Percentiles rank a stretch among this genome's conserved stretches.
Evolutionary conservation across 441 rosid species (phyloP).

Genomic region (Mallotus japonicus): DNA sequence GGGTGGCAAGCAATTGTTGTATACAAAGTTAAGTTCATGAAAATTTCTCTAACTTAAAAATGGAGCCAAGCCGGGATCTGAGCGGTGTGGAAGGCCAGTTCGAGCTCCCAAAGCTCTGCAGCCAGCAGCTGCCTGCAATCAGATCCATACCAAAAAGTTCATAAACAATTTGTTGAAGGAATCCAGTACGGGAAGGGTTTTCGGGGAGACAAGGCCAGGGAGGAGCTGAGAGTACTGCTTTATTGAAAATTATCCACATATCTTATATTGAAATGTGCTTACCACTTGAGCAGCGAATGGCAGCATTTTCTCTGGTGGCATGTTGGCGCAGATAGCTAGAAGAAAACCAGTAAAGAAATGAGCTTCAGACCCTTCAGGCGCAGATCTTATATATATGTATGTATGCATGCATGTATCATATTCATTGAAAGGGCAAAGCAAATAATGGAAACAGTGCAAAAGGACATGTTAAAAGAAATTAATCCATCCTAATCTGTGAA

Average conservation of each 20-base stretch:
- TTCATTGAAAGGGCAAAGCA: background rate
- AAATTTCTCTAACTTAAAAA: constrained; percentile 28
- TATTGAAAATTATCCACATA: background rate
- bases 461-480: background rate
- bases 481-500: background rate
- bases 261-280: constrained; percentile 25
- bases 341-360: background rate
- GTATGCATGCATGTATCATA: background rate
- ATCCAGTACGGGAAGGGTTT: background rate
- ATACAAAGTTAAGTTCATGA: background rate
- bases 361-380: background rate
- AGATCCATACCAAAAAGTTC: constrained; percentile 8
- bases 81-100: constrained; percentile 54
- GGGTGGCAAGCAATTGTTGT: background rate
- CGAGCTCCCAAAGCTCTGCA: constrained; percentile 92
- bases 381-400: background rate
- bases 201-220: background rate
- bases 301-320: constrained; percentile 78
- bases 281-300: constrained; percentile 89
- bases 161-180: background rate
- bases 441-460: background rate
- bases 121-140: constrained; percentile 67
- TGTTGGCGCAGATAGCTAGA: constrained; percentile 59
- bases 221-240: background rate
- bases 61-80: constrained; percentile 57